Evolutionary conservation across 352 stramenopile species (phyloP).

Genomic region (Phytopythium montanum): DNA sequence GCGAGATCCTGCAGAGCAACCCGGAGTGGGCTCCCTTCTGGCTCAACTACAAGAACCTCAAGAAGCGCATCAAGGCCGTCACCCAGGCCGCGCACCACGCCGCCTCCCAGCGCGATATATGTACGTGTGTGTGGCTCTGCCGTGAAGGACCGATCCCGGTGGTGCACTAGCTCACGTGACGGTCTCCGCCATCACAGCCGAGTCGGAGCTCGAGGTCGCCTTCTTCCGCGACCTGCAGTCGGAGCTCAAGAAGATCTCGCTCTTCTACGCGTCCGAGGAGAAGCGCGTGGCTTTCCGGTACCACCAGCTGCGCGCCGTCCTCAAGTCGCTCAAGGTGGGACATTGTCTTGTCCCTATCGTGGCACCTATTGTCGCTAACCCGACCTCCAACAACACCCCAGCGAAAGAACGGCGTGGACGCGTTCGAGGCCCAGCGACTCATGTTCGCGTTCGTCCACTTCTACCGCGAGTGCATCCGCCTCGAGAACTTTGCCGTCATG

Average conservation of each 20-base stretch:
- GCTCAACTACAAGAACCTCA: constrained; percentile 86
- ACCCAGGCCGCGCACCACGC: constrained; percentile 34
- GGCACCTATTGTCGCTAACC: neutral
- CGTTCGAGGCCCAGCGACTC: constrained; percentile 58
- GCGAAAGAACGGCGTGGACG: constrained; percentile 29
- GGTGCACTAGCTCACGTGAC: neutral
- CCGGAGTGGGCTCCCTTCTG: constrained; percentile 82
- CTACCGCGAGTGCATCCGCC: constrained; percentile 73
- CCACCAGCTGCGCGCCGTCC: constrained; percentile 63
- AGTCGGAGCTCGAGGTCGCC: constrained; percentile 65
- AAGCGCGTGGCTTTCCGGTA: constrained; percentile 69
- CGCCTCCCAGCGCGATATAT: constrained; percentile 40
- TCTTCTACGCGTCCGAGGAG: constrained; percentile 75
- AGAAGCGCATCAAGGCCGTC: constrained; percentile 82
- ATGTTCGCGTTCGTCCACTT: constrained; percentile 85
- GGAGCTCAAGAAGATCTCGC: constrained; percentile 79
- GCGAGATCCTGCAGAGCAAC: constrained; percentile 70
- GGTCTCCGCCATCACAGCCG: constrained; percentile 24
- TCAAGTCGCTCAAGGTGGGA: constrained; percentile 63
- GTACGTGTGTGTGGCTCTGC: constrained; percentile 17
- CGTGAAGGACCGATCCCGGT: neutral
- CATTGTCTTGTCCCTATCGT: neutral
- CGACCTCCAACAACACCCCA: constrained; percentile 3
- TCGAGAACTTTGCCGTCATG: constrained; percentile 83
- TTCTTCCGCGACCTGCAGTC: constrained; percentile 75